phyloP scores from a whole-genome alignment of 2,329 filamentous ascomycete species.

The Fusarium sambucinum region DNA sequence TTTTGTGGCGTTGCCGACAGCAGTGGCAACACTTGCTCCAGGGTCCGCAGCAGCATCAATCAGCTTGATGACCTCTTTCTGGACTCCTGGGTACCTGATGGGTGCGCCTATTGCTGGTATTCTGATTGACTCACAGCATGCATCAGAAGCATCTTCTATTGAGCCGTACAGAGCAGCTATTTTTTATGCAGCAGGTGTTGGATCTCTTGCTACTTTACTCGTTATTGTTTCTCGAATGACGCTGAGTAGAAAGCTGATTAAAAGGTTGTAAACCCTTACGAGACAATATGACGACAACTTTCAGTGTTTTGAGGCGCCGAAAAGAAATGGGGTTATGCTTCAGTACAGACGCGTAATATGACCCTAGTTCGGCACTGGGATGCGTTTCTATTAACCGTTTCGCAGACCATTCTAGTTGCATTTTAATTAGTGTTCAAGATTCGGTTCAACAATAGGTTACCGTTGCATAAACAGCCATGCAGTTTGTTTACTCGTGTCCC shows the following conservation, averaged over 20 bases:
- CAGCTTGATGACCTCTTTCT: conserved; percentile 2
- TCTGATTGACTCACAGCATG: neutral
- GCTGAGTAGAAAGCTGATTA: conserved; percentile 2
- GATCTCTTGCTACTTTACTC: neutral
- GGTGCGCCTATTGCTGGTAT: conserved; percentile 6
- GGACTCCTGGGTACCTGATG: conserved; percentile 6
- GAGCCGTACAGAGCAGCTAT: conserved; percentile 8
- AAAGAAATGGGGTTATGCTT: no score
- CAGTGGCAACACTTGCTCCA: conserved; percentile 8
- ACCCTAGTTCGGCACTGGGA: no score
- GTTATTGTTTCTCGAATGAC: neutral
- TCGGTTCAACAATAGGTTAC: no score
- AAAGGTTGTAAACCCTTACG: neutral
- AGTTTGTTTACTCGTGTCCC: fast-evolving
- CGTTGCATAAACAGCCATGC: neutral
- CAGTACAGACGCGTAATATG: no score
- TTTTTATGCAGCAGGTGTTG: conserved; percentile 13
- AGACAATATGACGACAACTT: neutral
- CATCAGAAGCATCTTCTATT: neutral
- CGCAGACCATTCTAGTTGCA: no score
- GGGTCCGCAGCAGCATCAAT: conserved; percentile 7
- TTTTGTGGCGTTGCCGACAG: conserved; percentile 18
- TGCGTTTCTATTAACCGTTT: no score
- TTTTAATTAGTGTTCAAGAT: no score
- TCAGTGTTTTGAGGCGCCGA: no score